Evolutionary conservation across 2,329 filamentous ascomycete species (phyloP).

Genomic region (Xylaria multiplex): DNA sequence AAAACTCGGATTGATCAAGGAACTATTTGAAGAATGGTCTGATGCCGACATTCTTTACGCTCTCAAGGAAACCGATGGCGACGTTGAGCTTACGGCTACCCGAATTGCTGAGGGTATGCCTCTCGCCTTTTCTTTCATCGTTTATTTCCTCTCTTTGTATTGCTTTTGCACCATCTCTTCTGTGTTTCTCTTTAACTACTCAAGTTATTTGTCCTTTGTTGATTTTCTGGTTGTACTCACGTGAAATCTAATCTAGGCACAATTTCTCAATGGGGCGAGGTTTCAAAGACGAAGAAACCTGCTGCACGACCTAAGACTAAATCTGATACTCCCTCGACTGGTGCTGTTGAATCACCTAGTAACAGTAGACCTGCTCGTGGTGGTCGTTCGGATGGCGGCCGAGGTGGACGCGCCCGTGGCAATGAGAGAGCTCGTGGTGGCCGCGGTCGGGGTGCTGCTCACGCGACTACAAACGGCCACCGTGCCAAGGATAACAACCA

Average conservation of each 20-base stretch:
- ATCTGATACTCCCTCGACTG: conserved; percentile 63
- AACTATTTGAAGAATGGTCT: conserved; percentile 95
- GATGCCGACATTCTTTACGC: conserved; percentile 94
- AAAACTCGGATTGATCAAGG: conserved; percentile 84
- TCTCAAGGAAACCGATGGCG: conserved; percentile 86
- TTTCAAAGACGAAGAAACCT: conserved; percentile 82
- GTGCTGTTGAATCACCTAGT: conserved; percentile 61
- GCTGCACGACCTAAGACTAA: conserved; percentile 77
- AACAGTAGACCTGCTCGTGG: conserved; percentile 65
- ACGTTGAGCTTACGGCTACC: conserved; percentile 78
- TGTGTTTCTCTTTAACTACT: not conserved
- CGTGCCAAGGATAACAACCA: conserved; percentile 64
- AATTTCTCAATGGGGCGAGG: conserved; percentile 85
- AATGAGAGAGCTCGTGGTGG: conserved; percentile 71
- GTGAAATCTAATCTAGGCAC: conserved; percentile 63
- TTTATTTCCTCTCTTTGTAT: conserved; percentile 8
- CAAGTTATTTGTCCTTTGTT: conserved; percentile 9
- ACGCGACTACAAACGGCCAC: conserved; percentile 69
- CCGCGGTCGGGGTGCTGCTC: conserved; percentile 71
- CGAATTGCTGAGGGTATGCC: conserved; percentile 80
- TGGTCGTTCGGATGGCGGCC: conserved; percentile 60
- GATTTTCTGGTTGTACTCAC: conserved; percentile 43
- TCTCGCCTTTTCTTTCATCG: conserved; percentile 21
- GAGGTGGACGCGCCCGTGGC: conserved; percentile 54
- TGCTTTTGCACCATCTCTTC: conserved; percentile 1